phyloP scores from a whole-genome alignment of 106 monocot genomes.

The Amphibolis antarctica region DNA sequence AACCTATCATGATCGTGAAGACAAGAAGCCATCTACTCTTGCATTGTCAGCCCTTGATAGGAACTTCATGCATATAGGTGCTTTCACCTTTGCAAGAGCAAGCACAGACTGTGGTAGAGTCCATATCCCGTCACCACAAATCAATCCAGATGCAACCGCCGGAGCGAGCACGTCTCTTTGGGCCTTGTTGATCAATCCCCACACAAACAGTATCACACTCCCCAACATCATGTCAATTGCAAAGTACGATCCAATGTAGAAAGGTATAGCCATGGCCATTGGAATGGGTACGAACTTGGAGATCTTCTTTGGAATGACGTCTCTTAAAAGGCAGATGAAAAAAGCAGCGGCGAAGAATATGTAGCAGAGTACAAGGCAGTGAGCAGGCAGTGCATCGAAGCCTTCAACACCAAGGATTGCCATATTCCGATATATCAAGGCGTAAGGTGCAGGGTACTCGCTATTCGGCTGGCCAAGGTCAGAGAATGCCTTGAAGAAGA shows the following conservation, averaged over 20 bases:
- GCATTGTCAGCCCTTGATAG: constrained; percentile 21
- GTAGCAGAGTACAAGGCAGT: constrained; percentile 34
- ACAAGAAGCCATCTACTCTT: constrained; percentile 30
- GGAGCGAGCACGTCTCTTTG: constrained; percentile 25
- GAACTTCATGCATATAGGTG: constrained; percentile 47
- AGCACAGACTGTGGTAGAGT: constrained; percentile 30
- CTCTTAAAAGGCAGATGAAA: constrained; percentile 16
- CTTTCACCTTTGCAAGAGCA: constrained; percentile 27
- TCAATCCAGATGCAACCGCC: constrained; percentile 34
- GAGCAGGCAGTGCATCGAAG: constrained; percentile 24
- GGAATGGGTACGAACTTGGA: constrained; percentile 31
- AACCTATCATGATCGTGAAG: neutral
- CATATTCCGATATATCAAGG: constrained; percentile 29
- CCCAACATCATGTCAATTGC: constrained; percentile 39
- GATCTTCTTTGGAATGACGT: constrained; percentile 10
- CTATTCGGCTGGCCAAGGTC: constrained; percentile 24
- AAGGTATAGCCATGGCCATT: constrained; percentile 46
- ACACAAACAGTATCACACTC: constrained; percentile 33
- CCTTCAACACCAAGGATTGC: constrained; percentile 36
- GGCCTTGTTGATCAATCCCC: constrained; percentile 24
- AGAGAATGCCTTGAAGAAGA: constrained; percentile 72
- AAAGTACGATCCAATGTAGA: constrained; percentile 34
- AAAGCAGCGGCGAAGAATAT: constrained; percentile 29
- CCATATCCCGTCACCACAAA: constrained; percentile 40
- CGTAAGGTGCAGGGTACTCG: constrained; percentile 40